Conservation (phyloP, 1,284 basidiomycete genomes). For the Sanguinoderma infundibulare region DNA sequence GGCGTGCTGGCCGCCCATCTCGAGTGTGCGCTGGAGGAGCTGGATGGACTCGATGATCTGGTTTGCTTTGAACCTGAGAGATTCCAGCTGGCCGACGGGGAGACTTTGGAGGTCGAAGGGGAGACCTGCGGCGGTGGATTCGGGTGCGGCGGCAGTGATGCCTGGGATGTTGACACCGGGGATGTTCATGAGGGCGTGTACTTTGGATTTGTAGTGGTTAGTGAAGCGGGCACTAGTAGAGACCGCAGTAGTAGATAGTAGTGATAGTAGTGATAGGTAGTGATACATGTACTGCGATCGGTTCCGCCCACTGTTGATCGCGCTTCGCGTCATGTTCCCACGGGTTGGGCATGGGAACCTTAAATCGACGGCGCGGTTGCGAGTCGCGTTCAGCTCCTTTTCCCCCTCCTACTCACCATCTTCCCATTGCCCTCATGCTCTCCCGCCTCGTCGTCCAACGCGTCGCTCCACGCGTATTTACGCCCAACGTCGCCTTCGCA, state of each 20-base stretch:
- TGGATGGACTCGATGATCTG: conserved; percentile 79
- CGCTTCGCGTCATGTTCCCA: neutral
- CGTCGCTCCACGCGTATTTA: conserved; percentile 14
- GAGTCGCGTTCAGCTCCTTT: neutral
- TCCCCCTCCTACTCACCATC: neutral
- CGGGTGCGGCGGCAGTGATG: conserved; percentile 1
- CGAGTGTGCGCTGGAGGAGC: conserved; percentile 63
- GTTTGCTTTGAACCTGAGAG: conserved; percentile 70
- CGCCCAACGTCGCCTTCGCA: neutral
- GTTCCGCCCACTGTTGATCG: neutral
- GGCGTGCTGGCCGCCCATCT: conserved; percentile 51
- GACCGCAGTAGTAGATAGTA: too few species aligned
- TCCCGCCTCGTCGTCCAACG: conserved; percentile 12
- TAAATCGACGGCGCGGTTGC: neutral
- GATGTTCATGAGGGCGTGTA: neutral
- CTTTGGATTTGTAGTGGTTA: too few species aligned
- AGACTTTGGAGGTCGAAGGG: conserved; percentile 29
- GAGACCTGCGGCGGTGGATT: conserved; percentile 1
- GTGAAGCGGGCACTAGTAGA: too few species aligned
- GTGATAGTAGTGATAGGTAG: too few species aligned
- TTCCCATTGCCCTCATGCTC: conserved; percentile 7
- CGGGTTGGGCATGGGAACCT: neutral
- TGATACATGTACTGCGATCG: too few species aligned
- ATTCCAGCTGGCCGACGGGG: conserved; percentile 64
- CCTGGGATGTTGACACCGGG: conserved; percentile 7